These are phyloP conservation scores for Phytopythium montanum DNA, from an alignment of 352 stramenopile species.

Conservation along the genomic window DNA sequence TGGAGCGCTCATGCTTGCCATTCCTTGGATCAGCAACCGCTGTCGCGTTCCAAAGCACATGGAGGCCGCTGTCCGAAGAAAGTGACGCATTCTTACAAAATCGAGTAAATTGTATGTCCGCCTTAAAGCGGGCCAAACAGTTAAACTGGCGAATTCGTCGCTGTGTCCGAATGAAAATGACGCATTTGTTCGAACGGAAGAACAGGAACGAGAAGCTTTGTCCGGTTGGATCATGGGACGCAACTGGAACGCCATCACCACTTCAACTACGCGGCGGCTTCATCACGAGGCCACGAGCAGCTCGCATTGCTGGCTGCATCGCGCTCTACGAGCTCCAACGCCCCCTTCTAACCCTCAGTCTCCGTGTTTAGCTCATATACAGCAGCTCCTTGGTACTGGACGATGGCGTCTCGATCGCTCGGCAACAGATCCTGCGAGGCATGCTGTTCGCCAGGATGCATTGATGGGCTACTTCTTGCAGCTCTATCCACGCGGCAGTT, in stretches of 20 bases:
- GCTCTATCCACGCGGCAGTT: neutral
- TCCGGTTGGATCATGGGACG: too few relatives aligned
- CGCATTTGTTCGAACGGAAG: too few relatives aligned
- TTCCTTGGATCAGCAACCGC: neutral
- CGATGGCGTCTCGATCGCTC: conserved; percentile 27
- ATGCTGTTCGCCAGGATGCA: conserved; percentile 19
- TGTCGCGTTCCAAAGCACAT: neutral
- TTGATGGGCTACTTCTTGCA: conserved; percentile 11
- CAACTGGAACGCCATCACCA: too few relatives aligned
- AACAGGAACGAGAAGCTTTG: neutral
- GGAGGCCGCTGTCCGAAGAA: neutral
- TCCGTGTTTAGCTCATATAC: conserved; percentile 13
- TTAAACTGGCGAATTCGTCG: too few relatives aligned
- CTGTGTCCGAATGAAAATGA: too few relatives aligned
- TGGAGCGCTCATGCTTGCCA: neutral
- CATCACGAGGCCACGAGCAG: too few relatives aligned
- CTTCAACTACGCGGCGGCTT: too few relatives aligned
- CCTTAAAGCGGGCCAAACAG: neutral
- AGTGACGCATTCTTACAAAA: neutral
- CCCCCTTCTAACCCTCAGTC: conserved; percentile 16
- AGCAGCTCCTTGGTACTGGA: conserved; percentile 21
- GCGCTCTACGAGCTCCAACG: conserved; percentile 22
- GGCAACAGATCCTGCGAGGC: conserved; percentile 18
- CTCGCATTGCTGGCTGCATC: conserved; percentile 22
- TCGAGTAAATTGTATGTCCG: neutral